A percentile compares a stretch with the other conserved stretches of the same genome.
phyloP scores from a whole-genome alignment of 331 rosid species.

The Malus hybrid region DNA sequence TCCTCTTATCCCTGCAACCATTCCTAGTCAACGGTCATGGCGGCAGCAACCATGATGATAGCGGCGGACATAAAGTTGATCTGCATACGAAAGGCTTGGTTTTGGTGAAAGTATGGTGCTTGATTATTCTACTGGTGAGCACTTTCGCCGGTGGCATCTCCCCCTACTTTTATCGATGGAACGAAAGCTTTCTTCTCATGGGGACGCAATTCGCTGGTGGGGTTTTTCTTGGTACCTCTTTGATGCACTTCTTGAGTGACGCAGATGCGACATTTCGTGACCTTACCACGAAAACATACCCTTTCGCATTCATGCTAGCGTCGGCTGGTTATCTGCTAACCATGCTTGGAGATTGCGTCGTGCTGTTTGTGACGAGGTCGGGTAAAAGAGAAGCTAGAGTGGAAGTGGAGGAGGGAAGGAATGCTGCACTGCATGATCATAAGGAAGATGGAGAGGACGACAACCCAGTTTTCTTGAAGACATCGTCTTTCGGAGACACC shows the following conservation, averaged over 20 bases:
- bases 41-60: constrained; percentile 6
- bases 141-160: constrained; percentile 63
- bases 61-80: background rate
- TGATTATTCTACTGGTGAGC: constrained; percentile 45
- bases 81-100: constrained; percentile 37
- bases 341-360: constrained; percentile 56
- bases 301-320: constrained; percentile 69
- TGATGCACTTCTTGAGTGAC: constrained; percentile 79
- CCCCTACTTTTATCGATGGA: constrained; percentile 57
- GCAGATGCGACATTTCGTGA: constrained; percentile 27
- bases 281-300: constrained; percentile 56
- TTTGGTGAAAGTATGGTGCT: constrained; percentile 65
- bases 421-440: background rate
- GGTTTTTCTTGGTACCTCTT: constrained; percentile 60
- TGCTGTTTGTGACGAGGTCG: constrained; percentile 22
- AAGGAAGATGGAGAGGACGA: background rate
- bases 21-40: constrained; percentile 34
- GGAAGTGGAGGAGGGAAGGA: constrained; percentile 41
- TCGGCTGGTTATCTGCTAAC: constrained; percentile 60
- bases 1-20: constrained; percentile 20
- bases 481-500: constrained; percentile 54
- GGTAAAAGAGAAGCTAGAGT: constrained; percentile 34
- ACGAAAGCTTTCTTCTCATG: constrained; percentile 55
- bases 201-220: constrained; percentile 79
- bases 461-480: constrained; percentile 33